phyloP scores from a whole-genome alignment of 2,329 filamentous ascomycete genomes.

The Arthrobotrys sinensis region DNA sequence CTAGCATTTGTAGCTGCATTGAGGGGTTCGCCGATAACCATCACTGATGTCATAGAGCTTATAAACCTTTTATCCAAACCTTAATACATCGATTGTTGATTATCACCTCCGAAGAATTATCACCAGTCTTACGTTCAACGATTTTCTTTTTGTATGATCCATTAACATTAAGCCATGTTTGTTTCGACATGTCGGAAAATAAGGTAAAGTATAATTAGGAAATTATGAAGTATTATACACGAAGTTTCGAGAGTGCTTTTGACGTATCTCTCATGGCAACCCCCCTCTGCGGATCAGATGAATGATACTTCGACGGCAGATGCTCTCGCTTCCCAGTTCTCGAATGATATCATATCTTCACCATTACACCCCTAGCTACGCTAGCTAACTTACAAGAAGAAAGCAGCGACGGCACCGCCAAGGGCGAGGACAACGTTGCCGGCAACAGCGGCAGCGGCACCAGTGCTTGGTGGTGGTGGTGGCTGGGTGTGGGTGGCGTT shows the following conservation, averaged over 20 bases:
- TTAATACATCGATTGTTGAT: neutral
- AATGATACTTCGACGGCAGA: neutral
- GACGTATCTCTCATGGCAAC: conserved; percentile 15
- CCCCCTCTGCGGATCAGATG: neutral
- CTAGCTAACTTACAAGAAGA: conserved; percentile 61
- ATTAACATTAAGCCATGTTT: conserved; percentile 55
- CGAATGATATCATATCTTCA: conserved; percentile 14
- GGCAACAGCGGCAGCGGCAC: conserved; percentile 43
- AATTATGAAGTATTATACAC: conserved; percentile 57
- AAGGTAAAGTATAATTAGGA: conserved; percentile 48
- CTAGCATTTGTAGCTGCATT: neutral
- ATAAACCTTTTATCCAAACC: neutral
- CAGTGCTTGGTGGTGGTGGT: conserved; percentile 46
- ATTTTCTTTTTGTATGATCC: conserved; percentile 25
- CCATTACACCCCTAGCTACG: neutral
- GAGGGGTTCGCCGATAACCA: neutral
- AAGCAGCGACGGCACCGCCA: conserved; percentile 61
- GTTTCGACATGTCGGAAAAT: conserved; percentile 24
- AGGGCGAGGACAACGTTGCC: conserved; percentile 55
- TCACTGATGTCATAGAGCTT: conserved; percentile 1
- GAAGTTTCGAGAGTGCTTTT: conserved; percentile 33
- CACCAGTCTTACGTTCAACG: neutral
- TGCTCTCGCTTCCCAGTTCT: neutral
- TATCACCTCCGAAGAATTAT: neutral
- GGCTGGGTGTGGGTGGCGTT: conserved; percentile 37